Base-by-base conservation (phyloP, 441 rosid genomes). In the Erodium moschatum region DNA sequence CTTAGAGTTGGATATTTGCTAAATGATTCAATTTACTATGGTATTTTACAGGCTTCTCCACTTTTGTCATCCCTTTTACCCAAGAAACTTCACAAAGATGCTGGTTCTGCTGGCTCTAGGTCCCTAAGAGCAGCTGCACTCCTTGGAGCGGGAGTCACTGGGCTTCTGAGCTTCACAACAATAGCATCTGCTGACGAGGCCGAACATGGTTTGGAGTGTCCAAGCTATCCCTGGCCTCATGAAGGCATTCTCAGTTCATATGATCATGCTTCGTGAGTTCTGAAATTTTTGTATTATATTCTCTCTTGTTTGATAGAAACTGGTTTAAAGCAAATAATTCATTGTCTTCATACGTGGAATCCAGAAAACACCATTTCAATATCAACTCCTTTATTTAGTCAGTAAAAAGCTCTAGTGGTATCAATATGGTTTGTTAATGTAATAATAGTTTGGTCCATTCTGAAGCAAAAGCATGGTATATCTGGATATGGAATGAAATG, bases 201-300 rank as follows among this genome's bases (percentile, higher is more conserved):
- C 20, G 99, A 96, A 67, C 99, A 96, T 44, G 99, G 99, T 62
- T 75, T 96, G 73, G 96, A 69, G 42, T 82, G 81, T 74, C 88
- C 99, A 33, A 83, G 16, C 72, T 96, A 96, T 85, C 99, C 99
- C 58, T 96, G 99, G 99, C 99, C 99, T 79, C 99, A 96, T 77
- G 40, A 81, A 67, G 99, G 99, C 79, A 96, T 96, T 72, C 91
- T 96, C 56, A 90, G 97, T 79, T 96, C 99, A 66, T 96, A 96
- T 66, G 98, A 96, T 77, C 99, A 96, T 84, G 91, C 99, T 62
- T 92, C 97, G 99, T 96, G 78, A 92, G 98, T 84, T 31, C 60
- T 66, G 13, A 20, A 42, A 12, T 46, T 71, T 75, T 65, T n/a
- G 63, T 33, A 35, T 74, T 64, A 19, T 11, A 18, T 21, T 64